Evolutionary conservation across 208 protist genomes (phyloP), one percentile per base, ranked within the genome.

Genomic region (Leptomonas pyrrhocoris): DNA sequence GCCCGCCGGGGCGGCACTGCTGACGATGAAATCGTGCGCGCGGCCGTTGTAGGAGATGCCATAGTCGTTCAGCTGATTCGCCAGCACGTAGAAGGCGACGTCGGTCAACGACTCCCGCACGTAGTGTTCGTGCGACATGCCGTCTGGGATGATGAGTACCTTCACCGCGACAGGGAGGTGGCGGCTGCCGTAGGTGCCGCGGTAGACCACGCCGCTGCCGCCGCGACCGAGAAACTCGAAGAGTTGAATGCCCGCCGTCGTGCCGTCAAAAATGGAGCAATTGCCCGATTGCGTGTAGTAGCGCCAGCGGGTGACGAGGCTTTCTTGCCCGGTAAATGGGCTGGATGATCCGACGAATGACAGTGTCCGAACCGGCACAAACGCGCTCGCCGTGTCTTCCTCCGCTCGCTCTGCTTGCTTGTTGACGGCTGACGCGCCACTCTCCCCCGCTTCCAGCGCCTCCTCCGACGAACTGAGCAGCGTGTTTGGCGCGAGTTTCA

Each of bases 21-120:
- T 92, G 25, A 96, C 74, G 45, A 96, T 76, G 76, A 94, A 96
- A 61, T 93, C 89, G 68, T 96, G 82, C 19, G 88, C 75, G 34
- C 80, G 69, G 36, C 80, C 66, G 34, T 73, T 76, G 38, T 74
- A 50, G 43, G 74, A 79, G 73, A 96, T 82, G 27, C 74, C 77
- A 51, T 65, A 79, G 28, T 85, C 85, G 64, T 89, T 81, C 23
- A 94, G 75, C 63, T 94, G 84, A 50, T 96, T 94, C 48, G 90
- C 66, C 70, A 96, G 49, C 1, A 91, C 84, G 74, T 80, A 83
- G 66, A 96, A 96, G 8, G 89, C 77, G 13, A 94, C 84, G 70
- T 92, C 90, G 2, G 89, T 93, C 25, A 96, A 78, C 2, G 81
- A 94, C 70, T 94, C 85, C 12, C 68, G 81, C 27, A 96, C 84